Base-by-base conservation (phyloP, 176 grass and related monocot genomes). In the Puccinellia tenuiflora region DNA sequence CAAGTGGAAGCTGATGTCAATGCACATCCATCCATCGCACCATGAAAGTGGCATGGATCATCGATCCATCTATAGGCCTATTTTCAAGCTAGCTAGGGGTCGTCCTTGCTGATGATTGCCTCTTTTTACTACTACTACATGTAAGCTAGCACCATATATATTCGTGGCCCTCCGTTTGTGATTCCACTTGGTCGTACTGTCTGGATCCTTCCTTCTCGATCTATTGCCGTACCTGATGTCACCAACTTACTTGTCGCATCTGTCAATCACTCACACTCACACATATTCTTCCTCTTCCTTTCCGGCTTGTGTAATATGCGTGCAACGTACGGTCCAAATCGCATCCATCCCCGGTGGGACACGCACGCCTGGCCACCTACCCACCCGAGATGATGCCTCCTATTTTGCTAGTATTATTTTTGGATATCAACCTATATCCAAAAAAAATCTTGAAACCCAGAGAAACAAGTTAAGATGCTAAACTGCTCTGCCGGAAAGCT, bases 171-270 rank as follows among this genome's bases (percentile, higher is more conserved):
- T 46, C 68, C 68, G 14, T 71, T 17, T 67, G 2, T 7, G 37
- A 28, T 72, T 72, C 68, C 68, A 72, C 40, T 72, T 72, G 68
- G 68, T 26, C 68, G 16, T 5, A 72, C n/a, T n/a, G 6, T 47
- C 68, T 47, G 14, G 68, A 72, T 47, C 40, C 68, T 64, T 64
- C 61, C 2, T 70, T 70, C 11, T 14, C 8, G 46, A 72, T 47
- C 8, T 72, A 72, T 47, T 47, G 68, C 40, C 68, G 68, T 72
- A 29, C 68, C 7, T 47, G 68, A 72, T 72, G 68, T 72, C 68
- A 47, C 68, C 24, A 46, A 72, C 40, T 46, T 28, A 7, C 16
- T 46, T 47, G 24, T 72, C 40, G 68, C 68, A 72, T 72, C 68
- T 72, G 68, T 28, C 68, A 29, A 62, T 62, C 59, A 30, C 26